Percentiles rank a stretch among this genome's conserved stretches.
Conservation (phyloP, 2,329 filamentous ascomycete species). For the Claviceps citrina region DNA sequence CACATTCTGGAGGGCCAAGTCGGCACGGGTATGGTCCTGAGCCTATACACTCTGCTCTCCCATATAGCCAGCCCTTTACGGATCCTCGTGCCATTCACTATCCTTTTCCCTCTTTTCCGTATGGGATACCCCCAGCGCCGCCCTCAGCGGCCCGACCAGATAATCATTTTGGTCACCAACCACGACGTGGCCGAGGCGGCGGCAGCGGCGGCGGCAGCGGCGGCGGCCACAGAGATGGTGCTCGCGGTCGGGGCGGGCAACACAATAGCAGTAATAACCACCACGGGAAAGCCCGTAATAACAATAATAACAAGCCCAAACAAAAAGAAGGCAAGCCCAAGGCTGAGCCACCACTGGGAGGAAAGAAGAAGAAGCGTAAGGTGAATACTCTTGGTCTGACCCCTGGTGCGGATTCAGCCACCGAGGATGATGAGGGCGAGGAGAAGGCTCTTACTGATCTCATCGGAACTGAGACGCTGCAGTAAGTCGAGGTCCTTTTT, state of each 20-base stretch:
- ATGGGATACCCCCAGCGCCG: slow-evolving; percentile 25
- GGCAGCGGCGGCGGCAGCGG: slow-evolving; percentile 22
- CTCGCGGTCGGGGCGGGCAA: slow-evolving; percentile 27
- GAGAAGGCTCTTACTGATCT: slow-evolving; percentile 49
- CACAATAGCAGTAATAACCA: slow-evolving; percentile 13
- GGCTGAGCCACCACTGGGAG: slow-evolving; percentile 29
- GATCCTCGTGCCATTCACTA: slow-evolving; percentile 26
- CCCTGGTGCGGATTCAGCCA: slow-evolving; percentile 46
- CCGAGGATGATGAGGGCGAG: slow-evolving; percentile 53
- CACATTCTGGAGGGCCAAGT: slow-evolving; percentile 16
- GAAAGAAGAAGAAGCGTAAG: slow-evolving; percentile 57
- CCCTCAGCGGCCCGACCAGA: slow-evolving; percentile 20
- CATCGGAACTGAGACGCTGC: slow-evolving; percentile 38
- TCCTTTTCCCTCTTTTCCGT: slow-evolving; percentile 19
- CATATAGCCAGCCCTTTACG: slow-evolving; percentile 25
- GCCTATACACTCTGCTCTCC: slow-evolving; percentile 16
- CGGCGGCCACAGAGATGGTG: slow-evolving; percentile 19
- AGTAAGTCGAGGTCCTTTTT: slow-evolving; percentile 26
- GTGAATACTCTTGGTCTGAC: slow-evolving; percentile 58
- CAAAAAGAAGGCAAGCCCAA: slow-evolving; percentile 13
- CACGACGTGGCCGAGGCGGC: slow-evolving; percentile 21
- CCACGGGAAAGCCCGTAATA: slow-evolving; percentile 28
- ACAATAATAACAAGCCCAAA: slow-evolving; percentile 16
- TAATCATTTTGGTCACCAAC: slow-evolving; percentile 20
- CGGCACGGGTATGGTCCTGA: slow-evolving; percentile 23